Conservation (phyloP, 371 early-diverging fungal species). For the Dichotomocladium elegans region DNA sequence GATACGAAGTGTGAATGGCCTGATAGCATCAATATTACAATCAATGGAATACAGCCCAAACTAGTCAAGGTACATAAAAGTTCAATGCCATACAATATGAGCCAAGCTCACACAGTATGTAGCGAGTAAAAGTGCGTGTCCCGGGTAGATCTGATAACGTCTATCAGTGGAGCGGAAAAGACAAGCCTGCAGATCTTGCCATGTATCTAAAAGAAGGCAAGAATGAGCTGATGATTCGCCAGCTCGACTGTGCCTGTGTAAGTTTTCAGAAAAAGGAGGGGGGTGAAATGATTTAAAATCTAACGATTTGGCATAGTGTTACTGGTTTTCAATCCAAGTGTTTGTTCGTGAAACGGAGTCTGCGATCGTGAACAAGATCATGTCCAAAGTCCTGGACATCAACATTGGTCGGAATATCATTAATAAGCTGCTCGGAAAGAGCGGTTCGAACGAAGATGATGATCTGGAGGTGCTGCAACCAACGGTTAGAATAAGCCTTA, state of each 20-base stretch:
- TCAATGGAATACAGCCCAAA: too few relatives aligned
- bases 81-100: slow-evolving; percentile 16
- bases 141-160: slow-evolving; percentile 5
- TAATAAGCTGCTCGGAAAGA: slow-evolving; percentile 16
- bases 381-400: background rate
- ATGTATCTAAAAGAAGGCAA: slow-evolving; percentile 9
- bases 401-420: slow-evolving; percentile 11
- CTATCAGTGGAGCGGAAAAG: slow-evolving; percentile 24
- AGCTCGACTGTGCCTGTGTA: slow-evolving; percentile 33
- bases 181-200: slow-evolving; percentile 27
- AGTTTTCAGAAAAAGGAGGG: slow-evolving; percentile 1
- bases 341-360: slow-evolving; percentile 21
- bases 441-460: slow-evolving; percentile 11
- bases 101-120: background rate
- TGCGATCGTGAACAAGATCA: slow-evolving; percentile 5
- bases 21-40: slow-evolving; percentile 5
- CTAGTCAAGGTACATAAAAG: slow-evolving; percentile 1
- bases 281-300: background rate
- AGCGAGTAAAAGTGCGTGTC: slow-evolving; percentile 3
- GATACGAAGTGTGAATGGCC: slow-evolving; percentile 40
- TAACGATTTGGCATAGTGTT: slow-evolving; percentile 13
- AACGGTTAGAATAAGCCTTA: slow-evolving; percentile 20
- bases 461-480: slow-evolving; percentile 29
- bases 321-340: slow-evolving; percentile 19
- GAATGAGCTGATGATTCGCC: slow-evolving; percentile 20